Evolutionary conservation across 2,329 filamentous ascomycete species (phyloP), one percentile per base, ranked within the genome.

Genomic region (Paramyrothecium roridum): DNA sequence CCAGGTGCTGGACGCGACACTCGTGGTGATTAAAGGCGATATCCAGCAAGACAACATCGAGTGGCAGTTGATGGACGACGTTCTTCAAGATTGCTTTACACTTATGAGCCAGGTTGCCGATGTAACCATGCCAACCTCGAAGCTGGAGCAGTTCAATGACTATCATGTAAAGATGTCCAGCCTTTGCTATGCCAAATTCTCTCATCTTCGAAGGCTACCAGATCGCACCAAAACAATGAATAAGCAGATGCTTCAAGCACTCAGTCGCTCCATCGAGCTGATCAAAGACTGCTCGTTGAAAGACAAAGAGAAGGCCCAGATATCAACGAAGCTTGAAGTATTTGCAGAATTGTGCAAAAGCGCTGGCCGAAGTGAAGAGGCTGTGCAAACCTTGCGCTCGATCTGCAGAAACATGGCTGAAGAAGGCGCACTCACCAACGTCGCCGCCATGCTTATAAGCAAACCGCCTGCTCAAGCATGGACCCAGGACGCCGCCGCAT

Each of bases 101-200:
- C 71, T 88, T 16, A 69, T 87, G 11, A 80, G 84, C 34, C 74
- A 77, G 52, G 72, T 86, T 48, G 77, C 78, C 6, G 73, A 80
- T 49, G 65, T 70, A 4, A 60, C 64, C 3, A 56, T 67, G 13
- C 69, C 72, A 1, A 48, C 60, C 10, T 53, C 64, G 19, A 68
- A 64, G 50, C 51, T 61, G 1, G 72, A 73, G 26, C 67, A 73
- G 52, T 61, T 74, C 13, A 64, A 61, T n/a, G 75, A 74, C 2
- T 84, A 85, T 60, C 76, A 83, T 55, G 80, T 88, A 58, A 89
- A 86, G 62, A 81, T 91, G 23, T 91, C 88, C 0, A 87, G 88
- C 61, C 77, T 89, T 3, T 90, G 90, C 66, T 91, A 87, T 66
- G 76, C 84, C n/a, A 77, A 83, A 50, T 84, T 85, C 63, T 71